Evolutionary conservation across 2,329 filamentous ascomycete genomes (phyloP).

Genomic region (Aspergillus viridinutans): DNA sequence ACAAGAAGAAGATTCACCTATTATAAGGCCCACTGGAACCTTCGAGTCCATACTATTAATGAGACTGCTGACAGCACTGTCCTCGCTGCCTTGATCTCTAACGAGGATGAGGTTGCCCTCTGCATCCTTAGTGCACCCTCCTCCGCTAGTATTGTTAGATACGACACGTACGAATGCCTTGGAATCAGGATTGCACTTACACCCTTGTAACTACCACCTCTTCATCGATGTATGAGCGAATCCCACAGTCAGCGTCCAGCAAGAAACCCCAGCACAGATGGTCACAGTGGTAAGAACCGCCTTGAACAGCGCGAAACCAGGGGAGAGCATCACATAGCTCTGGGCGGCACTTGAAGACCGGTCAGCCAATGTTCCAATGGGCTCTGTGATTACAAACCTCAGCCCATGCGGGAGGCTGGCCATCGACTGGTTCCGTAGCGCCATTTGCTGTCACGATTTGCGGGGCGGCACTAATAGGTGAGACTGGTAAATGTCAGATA

Average conservation of each 20-base stretch:
- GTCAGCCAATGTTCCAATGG: slow-evolving; percentile 18
- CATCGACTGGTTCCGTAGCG: slow-evolving; percentile 11
- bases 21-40: slow-evolving; percentile 53
- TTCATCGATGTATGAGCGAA: slow-evolving; percentile 55
- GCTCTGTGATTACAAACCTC: slow-evolving; percentile 27
- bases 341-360: slow-evolving; percentile 41
- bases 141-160: slow-evolving; percentile 44
- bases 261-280: slow-evolving; percentile 55
- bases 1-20: slow-evolving; percentile 41
- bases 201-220: slow-evolving; percentile 62
- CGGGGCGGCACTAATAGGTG: background rate
- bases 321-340: slow-evolving; percentile 60
- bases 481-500: background rate
- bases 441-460: background rate
- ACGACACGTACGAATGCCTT: background rate
- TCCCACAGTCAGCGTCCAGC: slow-evolving; percentile 52
- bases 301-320: slow-evolving; percentile 60
- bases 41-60: slow-evolving; percentile 44
- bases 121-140: slow-evolving; percentile 48
- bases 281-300: slow-evolving; percentile 52
- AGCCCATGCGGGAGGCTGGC: slow-evolving; percentile 54
- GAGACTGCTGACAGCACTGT: slow-evolving; percentile 37
- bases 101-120: slow-evolving; percentile 45
- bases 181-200: slow-evolving; percentile 38
- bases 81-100: slow-evolving; percentile 44